A percentile compares a stretch with the other conserved stretches of the same genome.
phyloP scores from a whole-genome alignment of 129 eudicot genomes.

The Arctium minus region DNA sequence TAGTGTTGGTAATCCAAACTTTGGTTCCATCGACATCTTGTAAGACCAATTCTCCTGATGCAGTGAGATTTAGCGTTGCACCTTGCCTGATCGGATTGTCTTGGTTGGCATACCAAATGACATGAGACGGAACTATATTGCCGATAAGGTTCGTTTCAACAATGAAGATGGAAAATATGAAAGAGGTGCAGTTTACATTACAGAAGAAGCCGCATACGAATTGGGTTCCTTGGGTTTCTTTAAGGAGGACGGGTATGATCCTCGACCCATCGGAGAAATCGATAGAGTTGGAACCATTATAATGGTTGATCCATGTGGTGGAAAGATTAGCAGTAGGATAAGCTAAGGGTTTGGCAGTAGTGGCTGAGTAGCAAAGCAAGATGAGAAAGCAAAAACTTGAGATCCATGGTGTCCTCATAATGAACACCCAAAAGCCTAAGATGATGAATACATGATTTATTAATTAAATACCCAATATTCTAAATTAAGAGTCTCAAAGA shows the following conservation, averaged over 20 bases:
- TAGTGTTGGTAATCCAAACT: conserved; percentile 33
- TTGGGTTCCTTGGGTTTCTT: no score
- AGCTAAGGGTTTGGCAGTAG: background rate
- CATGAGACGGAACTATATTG: background rate
- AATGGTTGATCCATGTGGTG: background rate
- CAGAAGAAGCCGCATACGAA: conserved; percentile 11
- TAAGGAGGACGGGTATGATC: background rate
- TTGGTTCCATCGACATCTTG: conserved; percentile 7
- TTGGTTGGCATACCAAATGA: conserved; percentile 36
- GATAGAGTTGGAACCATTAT: no score
- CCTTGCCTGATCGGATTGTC: background rate
- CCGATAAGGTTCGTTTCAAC: background rate
- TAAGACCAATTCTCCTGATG: conserved; percentile 25
- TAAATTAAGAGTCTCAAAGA: no score
- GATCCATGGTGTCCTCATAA: no score
- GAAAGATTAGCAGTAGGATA: background rate
- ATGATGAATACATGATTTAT: no score
- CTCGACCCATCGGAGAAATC: no score
- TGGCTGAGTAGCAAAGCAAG: background rate
- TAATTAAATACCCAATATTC: no score
- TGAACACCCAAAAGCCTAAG: no score
- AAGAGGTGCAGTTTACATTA: background rate
- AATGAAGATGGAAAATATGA: background rate
- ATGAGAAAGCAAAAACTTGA: background rate
- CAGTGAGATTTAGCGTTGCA: conserved; percentile 11